Evolutionary conservation across 495 filamentous ascomycete species (phyloP), one percentile per base, ranked within the genome.

Genomic region (Friedmanniomyces simplex): DNA sequence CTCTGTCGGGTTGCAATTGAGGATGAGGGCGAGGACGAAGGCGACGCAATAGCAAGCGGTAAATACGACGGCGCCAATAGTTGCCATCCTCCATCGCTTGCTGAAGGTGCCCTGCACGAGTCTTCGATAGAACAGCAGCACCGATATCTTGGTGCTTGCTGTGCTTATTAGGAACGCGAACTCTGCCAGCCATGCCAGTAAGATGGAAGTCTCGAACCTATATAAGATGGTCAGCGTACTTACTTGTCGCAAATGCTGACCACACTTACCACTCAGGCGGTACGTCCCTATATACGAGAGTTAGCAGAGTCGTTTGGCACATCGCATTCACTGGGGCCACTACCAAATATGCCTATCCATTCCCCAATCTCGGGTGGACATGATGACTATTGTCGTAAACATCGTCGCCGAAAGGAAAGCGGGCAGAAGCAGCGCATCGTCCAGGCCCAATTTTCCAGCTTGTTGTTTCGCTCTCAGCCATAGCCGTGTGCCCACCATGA

Each of bases 101-200:
- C 60, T 58, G 48, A 50, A 61, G 13, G 60, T 61, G 22, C 61
- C 56, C 13, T 57, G 37, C 1, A 63, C 63, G 10, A 70, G 52
- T 43, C 66, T 61, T 20, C 63, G 64, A 43, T 64, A 68, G 43
- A 70, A 67, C 13, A 57, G 54, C 1, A 70, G 59, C 2, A 68
- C 57, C 12, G 68, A 68, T 10, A 64, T 53, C 47, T 67, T 70
- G 25, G 60, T 10, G n/a, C n/a, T n/a, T n/a, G n/a, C n/a, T n/a
- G n/a, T 66, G 57, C 62, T 63, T 36, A 67, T 16, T 1, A 66
- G 39, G 51, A 67, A 70, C 0, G 61, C 58, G n/a, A 61, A 41
- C 48, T 68, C 58, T 42, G 51, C 53, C 5, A 68, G 57, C 64
- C 64, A 70, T 50, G 59, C 48, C 55, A 60, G 30, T 50, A 49